Evolutionary conservation across 1,284 basidiomycete species (phyloP).

Genomic region (Cystobasidium sp.): DNA sequence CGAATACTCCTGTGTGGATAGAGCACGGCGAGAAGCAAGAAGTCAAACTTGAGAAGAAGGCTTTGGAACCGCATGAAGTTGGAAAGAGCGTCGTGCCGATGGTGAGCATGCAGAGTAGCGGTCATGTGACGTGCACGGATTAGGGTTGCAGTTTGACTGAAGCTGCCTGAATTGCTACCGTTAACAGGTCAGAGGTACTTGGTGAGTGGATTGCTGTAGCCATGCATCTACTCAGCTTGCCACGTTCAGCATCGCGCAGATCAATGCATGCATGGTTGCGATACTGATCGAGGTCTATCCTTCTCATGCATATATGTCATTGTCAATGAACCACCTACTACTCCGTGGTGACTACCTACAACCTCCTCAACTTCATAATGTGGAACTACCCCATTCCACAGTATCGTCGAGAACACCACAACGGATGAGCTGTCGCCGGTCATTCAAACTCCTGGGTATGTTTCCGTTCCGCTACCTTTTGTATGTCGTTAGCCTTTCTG

Average conservation of each 20-base stretch:
- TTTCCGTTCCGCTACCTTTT: not conserved
- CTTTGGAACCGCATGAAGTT: constrained; percentile 13
- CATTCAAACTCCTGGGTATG: constrained; percentile 38
- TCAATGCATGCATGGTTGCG: not conserved
- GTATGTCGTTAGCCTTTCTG: not conserved
- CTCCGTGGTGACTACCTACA: not conserved
- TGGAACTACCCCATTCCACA: not conserved
- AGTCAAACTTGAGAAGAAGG: constrained; percentile 40
- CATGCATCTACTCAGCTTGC: not conserved
- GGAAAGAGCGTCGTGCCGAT: constrained; percentile 23
- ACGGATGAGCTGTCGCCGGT: constrained; percentile 32
- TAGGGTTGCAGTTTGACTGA: not conserved
- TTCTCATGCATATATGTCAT: too few relatives aligned
- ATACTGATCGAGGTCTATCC: not conserved
- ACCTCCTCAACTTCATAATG: not conserved
- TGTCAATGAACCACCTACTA: too few relatives aligned
- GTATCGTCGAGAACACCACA: constrained; percentile 32
- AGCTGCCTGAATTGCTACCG: not conserved
- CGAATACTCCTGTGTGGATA: not conserved
- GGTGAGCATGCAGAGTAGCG: not conserved
- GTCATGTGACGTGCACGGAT: constrained; percentile 1
- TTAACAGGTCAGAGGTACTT: constrained; percentile 34
- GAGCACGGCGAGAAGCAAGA: constrained; percentile 25
- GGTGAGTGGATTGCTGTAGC: constrained; percentile 15
- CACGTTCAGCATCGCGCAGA: not conserved